Conservation (phyloP, 2,329 filamentous ascomycete species). For the Fusarium coicis region DNA sequence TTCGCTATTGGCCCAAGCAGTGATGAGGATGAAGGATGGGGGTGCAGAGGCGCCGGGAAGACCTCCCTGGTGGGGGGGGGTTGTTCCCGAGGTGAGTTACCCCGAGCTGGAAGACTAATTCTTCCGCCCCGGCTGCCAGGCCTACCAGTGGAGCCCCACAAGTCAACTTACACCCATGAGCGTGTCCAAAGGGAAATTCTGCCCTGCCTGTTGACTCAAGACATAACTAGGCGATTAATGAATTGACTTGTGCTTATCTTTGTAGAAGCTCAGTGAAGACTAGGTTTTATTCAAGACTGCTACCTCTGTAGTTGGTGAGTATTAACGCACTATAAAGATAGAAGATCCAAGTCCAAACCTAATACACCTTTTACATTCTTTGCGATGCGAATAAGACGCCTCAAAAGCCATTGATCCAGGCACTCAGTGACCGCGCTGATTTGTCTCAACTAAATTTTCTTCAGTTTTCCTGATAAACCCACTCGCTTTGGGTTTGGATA, state of each 20-base stretch:
- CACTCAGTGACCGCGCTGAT: not conserved
- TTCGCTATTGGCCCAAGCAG: conserved; percentile 36
- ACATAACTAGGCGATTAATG: not conserved
- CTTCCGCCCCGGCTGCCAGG: conserved; percentile 16
- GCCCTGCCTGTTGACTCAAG: not conserved
- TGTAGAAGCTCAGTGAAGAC: not conserved
- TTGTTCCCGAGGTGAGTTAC: not conserved
- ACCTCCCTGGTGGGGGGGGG: not conserved
- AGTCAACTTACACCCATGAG: not conserved
- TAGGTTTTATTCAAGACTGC: not conserved
- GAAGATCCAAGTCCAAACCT: not conserved
- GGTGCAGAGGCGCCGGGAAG: not conserved
- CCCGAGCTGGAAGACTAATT: conserved; percentile 11
- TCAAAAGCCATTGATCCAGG: not conserved
- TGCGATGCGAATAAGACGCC: not conserved
- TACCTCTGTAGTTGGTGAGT: not conserved
- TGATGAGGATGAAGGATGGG: conserved; percentile 11
- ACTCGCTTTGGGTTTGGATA: not conserved
- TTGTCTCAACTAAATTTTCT: not conserved
- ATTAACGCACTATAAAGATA: not conserved
- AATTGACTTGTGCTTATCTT: not conserved
- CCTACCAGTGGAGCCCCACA: not conserved
- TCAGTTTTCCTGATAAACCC: not conserved
- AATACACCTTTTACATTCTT: not conserved
- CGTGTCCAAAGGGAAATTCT: not conserved